Evolutionary conservation across 2,329 filamentous ascomycete genomes (phyloP), one percentile per base, ranked within the genome.

Genomic region (Metarhizium humberi): DNA sequence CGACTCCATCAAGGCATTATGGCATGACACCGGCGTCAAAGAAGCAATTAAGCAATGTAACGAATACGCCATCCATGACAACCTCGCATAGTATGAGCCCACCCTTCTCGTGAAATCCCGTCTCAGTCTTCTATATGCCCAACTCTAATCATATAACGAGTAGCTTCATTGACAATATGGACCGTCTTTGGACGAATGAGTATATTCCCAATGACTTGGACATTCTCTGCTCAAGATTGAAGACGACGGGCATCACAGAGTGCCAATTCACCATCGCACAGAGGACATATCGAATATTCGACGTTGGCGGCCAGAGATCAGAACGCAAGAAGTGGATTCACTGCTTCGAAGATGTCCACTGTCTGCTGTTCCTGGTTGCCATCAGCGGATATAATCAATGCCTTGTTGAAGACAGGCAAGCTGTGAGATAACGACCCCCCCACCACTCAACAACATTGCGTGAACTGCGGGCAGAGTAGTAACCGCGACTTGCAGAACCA

Each of bases 281-380:
- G 66, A 78, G 96, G 61, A 96, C 91, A 56, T 96, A 96, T 77
- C 85, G 91, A 62, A 96, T 96, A 91, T 96, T 96, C 74, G 92
- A 96, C 67, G 92, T 96, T 50, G 92, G 92, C 80, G 92, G 92
- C 61, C 92, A 96, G 75, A 84, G 92, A 71, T 96, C 90, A 6
- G 92, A 96, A 75, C 86, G 92, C 70, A 96, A 96, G 87, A 96
- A 96, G 84, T 96, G 92, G 92, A 96, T 96, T 65, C 92, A 96
- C 78, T 96, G 92, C 77, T 96, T 96, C 69, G 91, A 96, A 70
- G 92, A 94, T 61, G 91, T 96, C 59, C 91, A 94, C 66, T 92
- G 90, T 62, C 78, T 97, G 54, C 78, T 97, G 42, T 97, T 97
- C 74, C 81, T 97, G 62, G 92, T 96, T 52, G 92, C 92, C 50